Evolutionary conservation across 371 early-diverging fungal genomes (phyloP).

Genomic region (Basidiobolus meristosporus): DNA sequence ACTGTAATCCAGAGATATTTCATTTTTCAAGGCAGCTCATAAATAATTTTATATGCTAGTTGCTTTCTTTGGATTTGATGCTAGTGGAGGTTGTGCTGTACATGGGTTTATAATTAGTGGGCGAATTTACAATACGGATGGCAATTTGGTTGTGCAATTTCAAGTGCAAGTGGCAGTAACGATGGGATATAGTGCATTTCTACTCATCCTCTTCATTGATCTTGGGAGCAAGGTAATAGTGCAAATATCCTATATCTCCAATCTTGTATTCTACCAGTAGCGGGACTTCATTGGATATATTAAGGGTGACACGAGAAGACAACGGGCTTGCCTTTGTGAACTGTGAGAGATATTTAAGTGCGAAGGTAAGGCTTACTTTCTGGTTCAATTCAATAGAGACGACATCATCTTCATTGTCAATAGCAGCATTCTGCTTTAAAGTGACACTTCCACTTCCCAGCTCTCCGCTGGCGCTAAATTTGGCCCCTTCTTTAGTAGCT

Average conservation of each 20-base stretch:
- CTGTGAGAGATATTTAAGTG: slow-evolving; percentile 84
- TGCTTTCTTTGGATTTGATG: too few relatives aligned
- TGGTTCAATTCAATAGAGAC: slow-evolving; percentile 59
- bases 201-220: slow-evolving; percentile 12
- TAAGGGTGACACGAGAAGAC: slow-evolving; percentile 53
- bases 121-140: too few relatives aligned
- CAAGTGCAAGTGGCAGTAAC: too few relatives aligned
- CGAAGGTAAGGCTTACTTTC: slow-evolving; percentile 67
- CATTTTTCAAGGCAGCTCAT: too few relatives aligned
- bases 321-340: slow-evolving; percentile 93
- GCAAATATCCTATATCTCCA: slow-evolving; percentile 74
- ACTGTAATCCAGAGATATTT: too few relatives aligned
- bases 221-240: slow-evolving; percentile 63
- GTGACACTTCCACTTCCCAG: slow-evolving; percentile 69
- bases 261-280: slow-evolving; percentile 88
- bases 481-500: slow-evolving; percentile 81
- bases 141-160: too few relatives aligned
- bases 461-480: slow-evolving; percentile 80
- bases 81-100: too few relatives aligned
- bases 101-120: too few relatives aligned
- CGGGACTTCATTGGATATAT: slow-evolving; percentile 74
- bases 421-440: slow-evolving; percentile 51
- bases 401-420: slow-evolving; percentile 60
- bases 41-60: too few relatives aligned
- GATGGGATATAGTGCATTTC: too few relatives aligned